Conservation (phyloP, 2,329 filamentous ascomycete genomes). For the Hymenoscyphus fructigenus region DNA sequence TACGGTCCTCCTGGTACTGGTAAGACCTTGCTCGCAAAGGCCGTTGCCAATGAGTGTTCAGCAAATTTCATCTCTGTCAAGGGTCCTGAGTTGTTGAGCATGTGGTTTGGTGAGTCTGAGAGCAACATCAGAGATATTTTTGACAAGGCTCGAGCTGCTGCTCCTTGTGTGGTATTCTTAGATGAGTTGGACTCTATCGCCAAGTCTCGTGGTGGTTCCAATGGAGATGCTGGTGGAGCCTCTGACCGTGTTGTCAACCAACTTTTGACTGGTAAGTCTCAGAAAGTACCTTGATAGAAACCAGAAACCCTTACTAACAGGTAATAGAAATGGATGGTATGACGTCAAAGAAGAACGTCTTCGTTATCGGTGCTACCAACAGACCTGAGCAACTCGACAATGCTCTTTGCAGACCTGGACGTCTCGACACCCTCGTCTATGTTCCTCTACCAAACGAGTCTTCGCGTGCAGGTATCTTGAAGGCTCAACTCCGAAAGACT, state of each 20-base stretch:
- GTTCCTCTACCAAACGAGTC: constrained; percentile 92
- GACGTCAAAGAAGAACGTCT: constrained; percentile 99
- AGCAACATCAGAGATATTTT: constrained; percentile 99
- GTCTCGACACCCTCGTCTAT: constrained; percentile 98
- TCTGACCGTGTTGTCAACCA: constrained; percentile 99
- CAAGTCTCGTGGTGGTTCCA: constrained; percentile 96
- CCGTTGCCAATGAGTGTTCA: constrained; percentile 97
- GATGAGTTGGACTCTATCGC: constrained; percentile 98
- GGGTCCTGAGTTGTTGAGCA: constrained; percentile 95
- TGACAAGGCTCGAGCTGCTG: constrained; percentile 97
- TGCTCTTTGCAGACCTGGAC: constrained; percentile 94
- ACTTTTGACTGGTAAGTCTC: constrained; percentile 81
- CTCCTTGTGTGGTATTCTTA: constrained; percentile 97
- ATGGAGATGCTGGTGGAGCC: constrained; percentile 94
- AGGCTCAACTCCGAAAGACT: constrained; percentile 97
- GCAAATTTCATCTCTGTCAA: constrained; percentile 99
- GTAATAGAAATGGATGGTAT: constrained; percentile 92
- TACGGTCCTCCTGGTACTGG: constrained; percentile 99
- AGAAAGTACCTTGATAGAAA: constrained; percentile 1
- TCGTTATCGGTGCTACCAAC: constrained; percentile 98
- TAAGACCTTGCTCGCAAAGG: constrained; percentile 99
- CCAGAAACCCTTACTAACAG: constrained; percentile 42
- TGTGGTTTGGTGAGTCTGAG: constrained; percentile 99
- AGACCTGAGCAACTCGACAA: constrained; percentile 98
- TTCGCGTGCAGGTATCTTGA: constrained; percentile 86